Evolutionary conservation across 2,329 filamentous ascomycete species (phyloP), one percentile per base, ranked within the genome.

Genomic region (Orbilia javanica): DNA sequence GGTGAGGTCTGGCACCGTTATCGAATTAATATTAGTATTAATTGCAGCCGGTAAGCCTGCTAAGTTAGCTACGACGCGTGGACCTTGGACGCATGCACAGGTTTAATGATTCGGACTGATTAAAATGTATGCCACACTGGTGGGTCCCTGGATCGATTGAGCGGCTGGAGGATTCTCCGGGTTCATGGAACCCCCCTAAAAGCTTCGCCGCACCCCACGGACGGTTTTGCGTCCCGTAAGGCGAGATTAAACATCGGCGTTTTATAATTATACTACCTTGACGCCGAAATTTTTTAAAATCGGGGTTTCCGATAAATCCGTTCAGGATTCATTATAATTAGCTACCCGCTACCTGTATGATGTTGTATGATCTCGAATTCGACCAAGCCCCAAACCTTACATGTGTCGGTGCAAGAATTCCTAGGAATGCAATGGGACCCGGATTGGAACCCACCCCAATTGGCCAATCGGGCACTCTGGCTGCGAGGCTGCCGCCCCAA

Each of bases 51-150:
- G 69, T 60, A 48, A 36, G 39, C 69, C 34, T 22, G 27, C 48
- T 60, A 48, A 36, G 39, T 62, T 25, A n/a, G 27, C 48, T 66
- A 48, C 29, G 69, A 53, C 46, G 60, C 68, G 48, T 72, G 68
- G 60, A 57, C 7, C n/a, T 65, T 20, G 50, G 60, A 57, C 48
- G 48, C 39, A 20, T 65, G 68, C 57, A 63, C 52, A 48, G 46
- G 31, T 73, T 73, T 48, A 73, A 65, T 65, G 48, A 65, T 36
- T 39, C n/a, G 2, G n/a, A 72, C 55, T 64, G 46, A 65, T 36
- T 25, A n/a, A 63, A 71, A 63, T 60, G n/a, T n/a, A n/a, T n/a
- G 67, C 67, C 55, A 73, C 34, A 53, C 36, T 60, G 11, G 55
- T 60, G 55, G 55, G 20, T 27, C 34, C 31, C 11, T 44, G 55